Conservation (phyloP, 2,329 filamentous ascomycete species). For the Fusarium sp. region DNA sequence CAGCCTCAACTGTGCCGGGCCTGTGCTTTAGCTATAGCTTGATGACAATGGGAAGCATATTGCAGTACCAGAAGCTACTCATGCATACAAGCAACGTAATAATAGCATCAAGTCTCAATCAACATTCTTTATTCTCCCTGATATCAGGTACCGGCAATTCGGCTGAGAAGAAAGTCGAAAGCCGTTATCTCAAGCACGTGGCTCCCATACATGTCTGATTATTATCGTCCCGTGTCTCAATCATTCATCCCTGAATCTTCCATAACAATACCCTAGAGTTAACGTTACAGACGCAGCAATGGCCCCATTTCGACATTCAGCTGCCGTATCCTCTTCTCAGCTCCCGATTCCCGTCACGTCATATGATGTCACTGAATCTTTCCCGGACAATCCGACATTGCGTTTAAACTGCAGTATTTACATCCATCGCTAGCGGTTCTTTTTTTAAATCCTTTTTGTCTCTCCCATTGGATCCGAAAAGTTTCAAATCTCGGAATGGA, state of each 20-base stretch:
- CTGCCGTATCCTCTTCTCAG: conserved; percentile 14
- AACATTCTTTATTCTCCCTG: conserved; percentile 4
- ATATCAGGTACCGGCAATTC: not conserved
- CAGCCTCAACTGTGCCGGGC: conserved; percentile 9
- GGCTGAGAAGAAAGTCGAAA: not conserved
- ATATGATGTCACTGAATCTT: conserved; percentile 33
- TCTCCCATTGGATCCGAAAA: not conserved
- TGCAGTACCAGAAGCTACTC: not conserved
- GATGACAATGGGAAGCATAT: conserved; percentile 2
- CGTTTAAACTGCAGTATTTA: conserved; percentile 9
- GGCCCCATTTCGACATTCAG: not conserved
- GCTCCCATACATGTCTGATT: conserved; percentile 5
- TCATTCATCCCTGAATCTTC: not conserved
- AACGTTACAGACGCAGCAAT: not conserved
- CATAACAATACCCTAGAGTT: not conserved
- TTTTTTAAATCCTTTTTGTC: not conserved
- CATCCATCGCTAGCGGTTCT: not conserved
- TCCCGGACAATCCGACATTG: conserved; percentile 15
- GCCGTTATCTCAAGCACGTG: conserved; percentile 23
- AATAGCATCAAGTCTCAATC: not conserved
- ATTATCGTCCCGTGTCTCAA: not conserved
- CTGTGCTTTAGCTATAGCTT: conserved; percentile 6
- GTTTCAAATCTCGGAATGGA: not conserved
- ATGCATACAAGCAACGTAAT: not conserved
- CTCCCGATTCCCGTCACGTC: conserved; percentile 25